These are phyloP conservation scores for Apiospora phragmitis DNA, from an alignment of 2,329 filamentous ascomycete genomes.

Conservation along the genomic window DNA sequence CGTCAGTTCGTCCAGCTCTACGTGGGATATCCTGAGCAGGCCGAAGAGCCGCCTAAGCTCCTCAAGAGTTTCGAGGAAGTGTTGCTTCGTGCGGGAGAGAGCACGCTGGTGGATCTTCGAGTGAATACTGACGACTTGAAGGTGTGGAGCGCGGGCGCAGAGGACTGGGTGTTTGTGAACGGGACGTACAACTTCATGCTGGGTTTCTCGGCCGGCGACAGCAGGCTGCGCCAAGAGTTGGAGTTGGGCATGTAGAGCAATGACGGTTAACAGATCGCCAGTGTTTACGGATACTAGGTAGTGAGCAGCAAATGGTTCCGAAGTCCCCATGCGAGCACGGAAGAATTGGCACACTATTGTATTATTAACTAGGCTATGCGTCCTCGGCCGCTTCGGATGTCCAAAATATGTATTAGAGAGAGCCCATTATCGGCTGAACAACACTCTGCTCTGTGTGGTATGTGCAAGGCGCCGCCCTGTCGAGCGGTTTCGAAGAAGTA, in stretches of 20 bases:
- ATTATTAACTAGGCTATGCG: background rate
- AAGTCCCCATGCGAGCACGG: background rate
- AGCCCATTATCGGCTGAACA: background rate
- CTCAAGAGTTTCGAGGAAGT: constrained; percentile 66
- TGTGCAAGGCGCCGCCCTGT: constrained; percentile 3
- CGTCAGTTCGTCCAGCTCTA: constrained; percentile 60
- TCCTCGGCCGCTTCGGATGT: background rate
- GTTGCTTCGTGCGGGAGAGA: constrained; percentile 62
- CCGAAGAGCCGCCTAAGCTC: constrained; percentile 42
- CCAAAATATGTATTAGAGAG: background rate
- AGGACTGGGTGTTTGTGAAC: constrained; percentile 46
- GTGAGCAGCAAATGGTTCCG: background rate
- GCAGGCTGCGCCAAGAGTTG: background rate
- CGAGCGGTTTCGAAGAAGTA: background rate
- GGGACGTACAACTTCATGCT: constrained; percentile 46
- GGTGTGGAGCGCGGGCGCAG: constrained; percentile 47
- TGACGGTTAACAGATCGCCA: too few species aligned
- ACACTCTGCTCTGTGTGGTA: background rate
- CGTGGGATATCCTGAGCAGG: constrained; percentile 48
- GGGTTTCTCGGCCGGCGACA: constrained; percentile 27
- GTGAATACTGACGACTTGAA: constrained; percentile 26
- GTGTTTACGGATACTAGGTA: too few species aligned
- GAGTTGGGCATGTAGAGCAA: background rate
- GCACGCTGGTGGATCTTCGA: constrained; percentile 49
- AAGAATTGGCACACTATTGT: constrained; percentile 48